phyloP scores from a whole-genome alignment of 768 basidiomycete genomes.

The Panellus pusillus region DNA sequence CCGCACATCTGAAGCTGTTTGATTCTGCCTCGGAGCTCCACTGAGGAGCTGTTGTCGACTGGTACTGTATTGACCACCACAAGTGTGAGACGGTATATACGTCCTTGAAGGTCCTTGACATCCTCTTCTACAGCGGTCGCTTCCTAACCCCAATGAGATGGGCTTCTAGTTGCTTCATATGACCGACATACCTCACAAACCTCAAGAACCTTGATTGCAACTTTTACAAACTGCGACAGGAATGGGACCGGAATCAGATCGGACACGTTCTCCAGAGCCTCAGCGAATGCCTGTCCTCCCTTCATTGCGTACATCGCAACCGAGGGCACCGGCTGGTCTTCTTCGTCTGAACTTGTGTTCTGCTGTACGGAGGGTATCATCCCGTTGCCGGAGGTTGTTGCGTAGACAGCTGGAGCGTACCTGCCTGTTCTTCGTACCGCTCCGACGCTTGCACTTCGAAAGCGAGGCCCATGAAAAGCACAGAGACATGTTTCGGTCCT shows the following conservation, averaged over 20 bases:
- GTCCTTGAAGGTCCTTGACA: neutral
- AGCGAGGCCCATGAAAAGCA: too few species aligned
- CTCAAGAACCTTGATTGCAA: neutral
- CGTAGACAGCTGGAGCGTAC: too few species aligned
- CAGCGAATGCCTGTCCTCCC: neutral
- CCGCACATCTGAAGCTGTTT: neutral
- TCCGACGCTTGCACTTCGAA: too few species aligned
- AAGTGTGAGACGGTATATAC: neutral
- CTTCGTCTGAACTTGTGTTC: too few species aligned
- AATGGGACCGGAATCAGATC: neutral
- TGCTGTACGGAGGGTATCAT: too few species aligned
- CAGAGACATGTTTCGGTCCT: too few species aligned
- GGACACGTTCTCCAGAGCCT: neutral
- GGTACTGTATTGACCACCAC: neutral
- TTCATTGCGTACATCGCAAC: neutral
- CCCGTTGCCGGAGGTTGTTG: too few species aligned
- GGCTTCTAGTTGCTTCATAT: too few species aligned
- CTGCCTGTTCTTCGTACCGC: too few species aligned
- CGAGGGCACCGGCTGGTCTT: too few species aligned
- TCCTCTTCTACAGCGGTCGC: neutral
- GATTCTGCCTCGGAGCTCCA: neutral
- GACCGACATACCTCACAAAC: too few species aligned
- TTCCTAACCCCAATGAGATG: neutral
- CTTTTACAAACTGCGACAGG: neutral
- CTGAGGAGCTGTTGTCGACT: neutral